phyloP scores from a whole-genome alignment of 495 filamentous ascomycete species.

The Zalerion maritima region DNA sequence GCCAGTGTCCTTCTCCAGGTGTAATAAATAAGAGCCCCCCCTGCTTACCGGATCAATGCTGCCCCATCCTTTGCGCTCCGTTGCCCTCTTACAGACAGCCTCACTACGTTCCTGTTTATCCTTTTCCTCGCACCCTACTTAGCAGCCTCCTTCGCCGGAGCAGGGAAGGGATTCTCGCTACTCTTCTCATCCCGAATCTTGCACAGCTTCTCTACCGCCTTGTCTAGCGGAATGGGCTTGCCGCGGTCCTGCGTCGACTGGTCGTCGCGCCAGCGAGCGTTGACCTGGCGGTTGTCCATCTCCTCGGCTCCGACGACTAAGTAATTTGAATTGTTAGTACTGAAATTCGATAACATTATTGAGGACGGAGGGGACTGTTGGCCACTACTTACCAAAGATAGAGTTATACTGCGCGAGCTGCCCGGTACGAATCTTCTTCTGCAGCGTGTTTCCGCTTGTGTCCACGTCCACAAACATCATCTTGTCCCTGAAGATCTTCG shows the following conservation, averaged over 20 bases:
- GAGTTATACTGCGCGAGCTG: constrained; percentile 88
- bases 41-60: too few relatives aligned
- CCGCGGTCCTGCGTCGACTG: constrained; percentile 58
- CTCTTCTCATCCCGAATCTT: constrained; percentile 52
- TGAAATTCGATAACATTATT: too few relatives aligned
- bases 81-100: too few relatives aligned
- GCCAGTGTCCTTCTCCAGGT: too few relatives aligned
- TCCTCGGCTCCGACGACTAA: constrained; percentile 76
- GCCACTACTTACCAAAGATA: constrained; percentile 61
- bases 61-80: too few relatives aligned
- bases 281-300: constrained; percentile 61
- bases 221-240: constrained; percentile 56
- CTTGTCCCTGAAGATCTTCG: constrained; percentile 38
- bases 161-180: constrained; percentile 35
- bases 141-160: constrained; percentile 10
- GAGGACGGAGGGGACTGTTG: too few relatives aligned
- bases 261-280: constrained; percentile 84
- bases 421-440: constrained; percentile 86
- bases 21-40: too few relatives aligned
- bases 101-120: too few relatives aligned
- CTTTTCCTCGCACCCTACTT: too few relatives aligned
- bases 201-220: constrained; percentile 58
- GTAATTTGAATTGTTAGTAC: constrained; percentile 3
- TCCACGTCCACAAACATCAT: constrained; percentile 77
- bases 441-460: constrained; percentile 76